Percentiles rank a stretch among this genome's conserved stretches.
Evolutionary conservation across 2,329 filamentous ascomycete species (phyloP).

Genomic region (Cladosporium sphaerospermum): DNA sequence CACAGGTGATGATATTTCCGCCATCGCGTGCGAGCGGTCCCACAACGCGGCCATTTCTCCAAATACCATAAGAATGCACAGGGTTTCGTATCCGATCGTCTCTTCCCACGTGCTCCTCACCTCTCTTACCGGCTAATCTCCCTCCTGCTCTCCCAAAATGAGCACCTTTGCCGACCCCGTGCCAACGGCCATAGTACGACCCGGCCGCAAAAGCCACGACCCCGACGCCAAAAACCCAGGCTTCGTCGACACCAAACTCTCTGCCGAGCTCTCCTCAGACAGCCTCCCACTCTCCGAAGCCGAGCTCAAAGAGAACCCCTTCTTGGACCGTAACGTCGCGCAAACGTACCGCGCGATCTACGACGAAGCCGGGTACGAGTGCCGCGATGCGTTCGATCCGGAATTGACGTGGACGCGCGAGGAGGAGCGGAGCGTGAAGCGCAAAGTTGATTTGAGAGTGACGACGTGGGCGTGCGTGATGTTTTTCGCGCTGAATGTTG

Average conservation of each 20-base stretch:
- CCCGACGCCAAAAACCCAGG: background rate
- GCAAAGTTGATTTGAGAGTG: constrained; percentile 21
- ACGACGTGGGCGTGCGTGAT: constrained; percentile 19
- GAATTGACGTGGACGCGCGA: constrained; percentile 38
- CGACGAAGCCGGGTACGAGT: constrained; percentile 48
- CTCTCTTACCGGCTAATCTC: too few relatives aligned
- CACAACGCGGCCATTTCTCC: too few relatives aligned
- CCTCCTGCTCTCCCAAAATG: background rate
- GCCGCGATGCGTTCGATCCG: constrained; percentile 44
- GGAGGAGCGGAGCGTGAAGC: constrained; percentile 36
- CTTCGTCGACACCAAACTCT: constrained; percentile 2
- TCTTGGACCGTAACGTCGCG: constrained; percentile 47
- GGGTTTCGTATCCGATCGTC: too few relatives aligned
- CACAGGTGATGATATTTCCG: too few relatives aligned
- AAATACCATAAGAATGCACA: too few relatives aligned
- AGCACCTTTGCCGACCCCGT: background rate
- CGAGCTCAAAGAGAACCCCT: constrained; percentile 26
- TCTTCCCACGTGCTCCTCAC: background rate
- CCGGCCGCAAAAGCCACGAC: constrained; percentile 3
- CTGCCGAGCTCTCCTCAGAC: constrained; percentile 1
- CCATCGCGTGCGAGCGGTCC: too few relatives aligned
- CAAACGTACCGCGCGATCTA: constrained; percentile 50
- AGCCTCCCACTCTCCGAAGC: constrained; percentile 3
- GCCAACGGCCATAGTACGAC: background rate
- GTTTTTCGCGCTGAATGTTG: constrained; percentile 24